Evolutionary conservation across 1,284 basidiomycete genomes (phyloP), one percentile per base, ranked within the genome.

Genomic region (Mycena sp.): DNA sequence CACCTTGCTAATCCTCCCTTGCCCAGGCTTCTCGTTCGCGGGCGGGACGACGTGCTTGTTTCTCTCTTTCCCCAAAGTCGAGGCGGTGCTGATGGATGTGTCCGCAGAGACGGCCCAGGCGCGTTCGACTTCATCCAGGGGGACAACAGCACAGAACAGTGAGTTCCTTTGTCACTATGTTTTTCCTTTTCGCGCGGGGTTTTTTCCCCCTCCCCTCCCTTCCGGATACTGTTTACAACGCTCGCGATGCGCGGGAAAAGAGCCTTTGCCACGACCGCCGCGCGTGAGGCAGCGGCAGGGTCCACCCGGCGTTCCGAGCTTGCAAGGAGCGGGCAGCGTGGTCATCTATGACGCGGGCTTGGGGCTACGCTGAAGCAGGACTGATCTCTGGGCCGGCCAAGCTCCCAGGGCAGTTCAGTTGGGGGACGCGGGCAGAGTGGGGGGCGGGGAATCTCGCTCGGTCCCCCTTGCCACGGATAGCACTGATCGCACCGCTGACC

Each of bases 81-180:
- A 32, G 21, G 26, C 50, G 53, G 21, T 55, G 40, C 25, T 41
- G 45, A 29, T 28, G 55, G 65, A 44, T 11, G 19, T 29, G 49
- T 61, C 58, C 49, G 52, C 64, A 91, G 88, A 19, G 91, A 92
- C 73, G 93, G 93, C 0, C 92, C 93, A 1, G 93, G 93, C 16
- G 87, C 87, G 0, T 91, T 94, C 67, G 91, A 94, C 73, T 94
- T 94, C 70, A 77, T 88, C 29, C 93, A 94, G 78, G 92, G 93
- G 4, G 82, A 86, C 67, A 93, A 93, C 73, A 53, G 56, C 45
- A 63, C 65, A 6, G 56, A 52, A 7, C 61, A 67, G 65, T 67
- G 23, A 21, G 57, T 57, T n/a, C 14, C 14, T 35, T 35, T 14
- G 32, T 35, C 19, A 11, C 35, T 26, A 26, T 43, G 29, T 41